Conservation (phyloP, 176 grass and related monocot species). For the Tillandsia fasciculata region DNA sequence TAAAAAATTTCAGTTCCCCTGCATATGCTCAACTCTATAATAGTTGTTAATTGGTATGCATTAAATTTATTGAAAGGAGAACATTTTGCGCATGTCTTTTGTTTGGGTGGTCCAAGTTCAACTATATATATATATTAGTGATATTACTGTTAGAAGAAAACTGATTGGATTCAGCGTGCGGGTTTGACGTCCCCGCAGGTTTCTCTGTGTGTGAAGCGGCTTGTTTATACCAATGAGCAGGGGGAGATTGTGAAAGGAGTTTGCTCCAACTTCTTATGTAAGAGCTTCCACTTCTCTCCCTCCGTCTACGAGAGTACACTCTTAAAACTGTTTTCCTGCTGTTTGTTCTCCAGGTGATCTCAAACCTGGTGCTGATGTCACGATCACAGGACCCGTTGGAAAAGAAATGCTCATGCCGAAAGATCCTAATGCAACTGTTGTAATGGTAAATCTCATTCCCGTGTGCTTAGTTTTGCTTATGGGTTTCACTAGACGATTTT, state of each 20-base stretch:
- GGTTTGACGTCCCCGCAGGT: constrained; percentile 30
- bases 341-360: constrained; percentile 50
- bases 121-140: neutral
- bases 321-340: neutral
- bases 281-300: neutral
- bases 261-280: constrained; percentile 92
- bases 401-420: constrained; percentile 99
- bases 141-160: neutral
- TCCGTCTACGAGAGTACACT: neutral
- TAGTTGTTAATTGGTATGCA: too few species aligned
- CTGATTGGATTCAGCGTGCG: neutral
- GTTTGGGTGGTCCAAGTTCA: neutral
- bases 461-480: neutral
- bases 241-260: constrained; percentile 91
- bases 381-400: constrained; percentile 80
- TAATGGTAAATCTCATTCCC: constrained; percentile 47
- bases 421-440: constrained; percentile 62
- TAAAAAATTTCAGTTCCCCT: too few species aligned
- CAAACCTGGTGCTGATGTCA: constrained; percentile 57
- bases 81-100: neutral
- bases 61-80: too few species aligned
- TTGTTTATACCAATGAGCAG: constrained; percentile 86
- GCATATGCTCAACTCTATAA: too few species aligned
- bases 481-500: neutral
- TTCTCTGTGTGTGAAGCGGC: constrained; percentile 86